A percentile compares a stretch with the other conserved stretches of the same genome.
phyloP scores from a whole-genome alignment of 495 filamentous ascomycete genomes.

The Sordaria brevicollis region DNA sequence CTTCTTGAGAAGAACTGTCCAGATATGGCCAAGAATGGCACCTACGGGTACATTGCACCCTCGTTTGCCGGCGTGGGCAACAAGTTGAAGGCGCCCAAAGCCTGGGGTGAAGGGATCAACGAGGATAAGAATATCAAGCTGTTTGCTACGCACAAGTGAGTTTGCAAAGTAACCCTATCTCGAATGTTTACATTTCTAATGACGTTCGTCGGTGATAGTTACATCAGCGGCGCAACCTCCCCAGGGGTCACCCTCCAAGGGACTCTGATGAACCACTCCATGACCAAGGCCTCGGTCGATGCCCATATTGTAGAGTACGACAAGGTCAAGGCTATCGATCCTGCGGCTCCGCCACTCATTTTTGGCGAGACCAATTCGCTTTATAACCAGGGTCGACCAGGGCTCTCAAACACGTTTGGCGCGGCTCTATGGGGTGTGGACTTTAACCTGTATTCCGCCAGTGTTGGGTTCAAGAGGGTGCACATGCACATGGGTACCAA shows the following conservation, averaged over 20 bases:
- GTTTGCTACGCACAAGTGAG: slow-evolving; percentile 57
- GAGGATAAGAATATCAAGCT: slow-evolving; percentile 38
- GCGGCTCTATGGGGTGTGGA: slow-evolving; percentile 62
- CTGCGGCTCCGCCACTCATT: slow-evolving; percentile 42
- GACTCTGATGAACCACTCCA: slow-evolving; percentile 58
- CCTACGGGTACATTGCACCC: slow-evolving; percentile 47
- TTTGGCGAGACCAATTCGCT: slow-evolving; percentile 59
- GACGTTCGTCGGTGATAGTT: slow-evolving; percentile 32
- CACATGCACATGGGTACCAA: slow-evolving; percentile 60
- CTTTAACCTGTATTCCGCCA: slow-evolving; percentile 51
- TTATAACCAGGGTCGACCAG: slow-evolving; percentile 52
- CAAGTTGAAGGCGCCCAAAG: slow-evolving; percentile 37
- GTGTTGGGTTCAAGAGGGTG: slow-evolving; percentile 45
- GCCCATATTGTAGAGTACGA: slow-evolving; percentile 38
- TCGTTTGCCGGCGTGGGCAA: slow-evolving; percentile 49
- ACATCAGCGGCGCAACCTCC: slow-evolving; percentile 51
- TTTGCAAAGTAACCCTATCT: not conserved
- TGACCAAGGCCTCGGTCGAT: slow-evolving; percentile 38
- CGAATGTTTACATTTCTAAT: not conserved
- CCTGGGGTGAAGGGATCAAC: slow-evolving; percentile 45
- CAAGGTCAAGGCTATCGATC: slow-evolving; percentile 21
- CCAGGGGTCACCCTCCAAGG: slow-evolving; percentile 54
- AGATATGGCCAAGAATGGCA: slow-evolving; percentile 28
- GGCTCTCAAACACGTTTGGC: slow-evolving; percentile 59
- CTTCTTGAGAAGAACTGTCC: slow-evolving; percentile 43